Evolutionary conservation across 75 land plant species (phyloP).

Genomic region (Cupressus sempervirens): DNA sequence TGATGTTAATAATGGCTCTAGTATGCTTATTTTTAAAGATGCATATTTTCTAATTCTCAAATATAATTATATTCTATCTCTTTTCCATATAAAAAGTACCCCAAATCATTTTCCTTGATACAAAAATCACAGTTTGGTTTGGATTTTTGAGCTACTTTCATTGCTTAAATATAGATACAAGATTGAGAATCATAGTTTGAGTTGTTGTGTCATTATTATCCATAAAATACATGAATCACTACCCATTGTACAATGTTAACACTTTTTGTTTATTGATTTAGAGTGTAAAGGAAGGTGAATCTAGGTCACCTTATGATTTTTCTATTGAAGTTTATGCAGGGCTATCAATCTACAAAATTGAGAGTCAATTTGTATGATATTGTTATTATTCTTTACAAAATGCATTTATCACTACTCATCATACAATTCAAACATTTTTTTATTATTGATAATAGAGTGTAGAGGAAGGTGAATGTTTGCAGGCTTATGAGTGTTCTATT

Average conservation of each 20-base stretch:
- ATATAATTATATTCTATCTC: not conserved
- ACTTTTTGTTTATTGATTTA: no score
- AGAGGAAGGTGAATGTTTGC: slow-evolving; percentile 94
- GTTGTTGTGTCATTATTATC: no score
- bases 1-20: not conserved
- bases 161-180: not conserved
- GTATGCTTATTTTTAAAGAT: not conserved
- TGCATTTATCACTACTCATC: not conserved
- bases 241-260: no score
- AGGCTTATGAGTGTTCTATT: slow-evolving; percentile 77
- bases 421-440: not conserved
- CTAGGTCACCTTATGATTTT: no score
- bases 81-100: not conserved
- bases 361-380: not conserved
- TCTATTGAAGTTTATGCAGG: no score
- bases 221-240: no score
- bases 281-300: no score
- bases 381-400: not conserved
- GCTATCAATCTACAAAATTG: no score
- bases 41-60: not conserved
- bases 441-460: slow-evolving; percentile 70
- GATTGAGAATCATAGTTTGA: not conserved
- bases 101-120: not conserved
- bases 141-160: not conserved
- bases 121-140: not conserved